These are phyloP conservation scores for Wallemia ichthyophaga DNA, from an alignment of 1,284 basidiomycete species.

Conservation along the genomic window DNA sequence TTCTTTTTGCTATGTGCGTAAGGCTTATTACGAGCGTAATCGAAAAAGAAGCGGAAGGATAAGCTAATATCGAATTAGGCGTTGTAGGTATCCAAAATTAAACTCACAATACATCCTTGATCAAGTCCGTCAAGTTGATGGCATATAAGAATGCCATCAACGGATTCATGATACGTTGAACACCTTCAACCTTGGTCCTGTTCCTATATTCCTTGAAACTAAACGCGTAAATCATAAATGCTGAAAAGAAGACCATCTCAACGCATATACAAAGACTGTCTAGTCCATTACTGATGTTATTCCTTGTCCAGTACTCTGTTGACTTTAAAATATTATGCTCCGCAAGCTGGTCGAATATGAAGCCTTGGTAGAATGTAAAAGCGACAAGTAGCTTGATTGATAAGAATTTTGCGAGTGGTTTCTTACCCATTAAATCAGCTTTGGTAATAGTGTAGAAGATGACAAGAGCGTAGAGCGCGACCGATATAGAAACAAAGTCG, in stretches of 20 bases:
- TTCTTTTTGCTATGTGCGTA: constrained; percentile 5
- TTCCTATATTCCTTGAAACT: constrained; percentile 29
- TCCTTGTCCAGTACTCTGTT: constrained; percentile 35
- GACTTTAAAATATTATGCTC: constrained; percentile 19
- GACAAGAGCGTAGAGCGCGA: constrained; percentile 46
- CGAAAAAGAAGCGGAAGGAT: constrained; percentile 31
- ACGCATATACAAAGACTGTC: constrained; percentile 50
- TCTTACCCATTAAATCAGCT: constrained; percentile 38
- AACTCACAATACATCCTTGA: constrained; percentile 24
- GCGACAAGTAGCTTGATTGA: constrained; percentile 45
- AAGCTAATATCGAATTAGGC: no score
- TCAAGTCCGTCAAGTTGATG: constrained; percentile 42
- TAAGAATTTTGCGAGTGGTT: constrained; percentile 52
- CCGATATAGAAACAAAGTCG: constrained; percentile 47
- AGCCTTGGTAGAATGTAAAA: constrained; percentile 17
- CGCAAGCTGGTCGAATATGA: constrained; percentile 15
- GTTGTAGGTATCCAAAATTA: no score
- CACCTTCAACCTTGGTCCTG: constrained; percentile 6
- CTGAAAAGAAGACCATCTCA: constrained; percentile 57
- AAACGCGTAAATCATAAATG: constrained; percentile 54
- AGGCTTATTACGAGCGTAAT: constrained; percentile 21
- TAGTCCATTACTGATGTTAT: constrained; percentile 37
- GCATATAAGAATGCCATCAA: constrained; percentile 32
- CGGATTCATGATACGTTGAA: constrained; percentile 7
- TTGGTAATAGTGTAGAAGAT: constrained; percentile 51